phyloP scores from a whole-genome alignment of 805 yeast species.

The Candida broadrunensis region DNA sequence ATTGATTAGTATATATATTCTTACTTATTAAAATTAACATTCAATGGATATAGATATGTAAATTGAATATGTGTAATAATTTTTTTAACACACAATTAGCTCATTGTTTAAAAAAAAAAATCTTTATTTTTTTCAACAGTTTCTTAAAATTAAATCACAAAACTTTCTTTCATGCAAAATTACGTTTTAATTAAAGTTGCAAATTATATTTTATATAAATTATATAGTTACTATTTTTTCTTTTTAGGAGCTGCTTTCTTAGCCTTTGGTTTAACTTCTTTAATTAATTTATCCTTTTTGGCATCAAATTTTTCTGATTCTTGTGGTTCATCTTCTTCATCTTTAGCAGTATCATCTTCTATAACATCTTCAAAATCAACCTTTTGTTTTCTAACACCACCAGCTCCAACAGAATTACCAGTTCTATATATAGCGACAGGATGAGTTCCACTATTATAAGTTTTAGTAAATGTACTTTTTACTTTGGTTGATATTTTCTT shows the following conservation, averaged over 20 bases:
- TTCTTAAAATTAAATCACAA: no score
- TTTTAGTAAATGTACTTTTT: conserved; percentile 83
- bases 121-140: no score
- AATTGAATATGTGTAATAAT: no score
- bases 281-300: conserved; percentile 63
- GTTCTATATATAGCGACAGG: conserved; percentile 83
- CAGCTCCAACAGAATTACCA: conserved; percentile 50
- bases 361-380: conserved; percentile 76
- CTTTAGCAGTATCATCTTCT: conserved; percentile 51
- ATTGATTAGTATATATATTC: no score
- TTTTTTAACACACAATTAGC: no score
- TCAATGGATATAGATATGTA: no score
- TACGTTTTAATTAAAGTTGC: no score
- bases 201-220: no score
- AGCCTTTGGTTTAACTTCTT: conserved; percentile 43
- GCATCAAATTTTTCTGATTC: conserved; percentile 48
- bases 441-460: conserved; percentile 72
- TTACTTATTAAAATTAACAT: no score
- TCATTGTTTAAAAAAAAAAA: no score
- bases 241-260: conserved; percentile 17
- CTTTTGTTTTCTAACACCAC: conserved; percentile 23
- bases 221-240: no score
- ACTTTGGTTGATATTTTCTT: conserved; percentile 73
- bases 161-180: no score
- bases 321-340: conserved; percentile 34